These are phyloP conservation scores for Chalaropsis thielavioides DNA, from an alignment of 2,329 filamentous ascomycete genomes.

Conservation along the genomic window DNA sequence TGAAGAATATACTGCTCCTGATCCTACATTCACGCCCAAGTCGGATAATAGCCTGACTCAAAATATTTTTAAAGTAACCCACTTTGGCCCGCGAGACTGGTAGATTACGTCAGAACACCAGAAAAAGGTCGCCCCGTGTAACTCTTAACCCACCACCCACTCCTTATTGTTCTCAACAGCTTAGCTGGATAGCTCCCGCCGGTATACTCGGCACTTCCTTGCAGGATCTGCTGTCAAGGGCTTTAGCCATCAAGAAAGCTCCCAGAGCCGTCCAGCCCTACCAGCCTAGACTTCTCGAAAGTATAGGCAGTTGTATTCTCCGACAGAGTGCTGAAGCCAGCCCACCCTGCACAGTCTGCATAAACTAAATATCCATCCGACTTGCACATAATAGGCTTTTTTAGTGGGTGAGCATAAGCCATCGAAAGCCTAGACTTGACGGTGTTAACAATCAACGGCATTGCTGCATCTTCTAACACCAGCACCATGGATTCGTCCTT, in stretches of 20 bases:
- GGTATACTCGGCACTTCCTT: neutral
- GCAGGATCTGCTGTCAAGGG: neutral
- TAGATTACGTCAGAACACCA: neutral
- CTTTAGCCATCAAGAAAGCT: neutral
- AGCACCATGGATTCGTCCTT: constrained; percentile 17
- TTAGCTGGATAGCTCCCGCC: neutral
- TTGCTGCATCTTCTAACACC: neutral
- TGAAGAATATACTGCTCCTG: neutral
- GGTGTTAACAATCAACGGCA: neutral
- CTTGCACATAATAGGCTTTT: neutral
- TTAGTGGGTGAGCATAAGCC: neutral
- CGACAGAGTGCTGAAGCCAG: neutral
- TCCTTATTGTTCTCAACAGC: neutral
- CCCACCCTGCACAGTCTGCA: neutral
- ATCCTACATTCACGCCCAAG: neutral
- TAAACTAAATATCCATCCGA: neutral
- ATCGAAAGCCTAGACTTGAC: neutral
- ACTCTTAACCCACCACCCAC: neutral
- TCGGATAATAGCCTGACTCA: neutral
- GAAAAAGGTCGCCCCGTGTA: neutral
- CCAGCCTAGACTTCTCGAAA: neutral
- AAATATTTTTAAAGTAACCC: neutral
- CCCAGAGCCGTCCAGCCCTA: neutral
- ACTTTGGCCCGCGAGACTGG: neutral
- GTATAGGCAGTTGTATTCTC: neutral